These are phyloP conservation scores for Hypoxylon rubiginosum DNA, from an alignment of 2,329 filamentous ascomycete genomes.

Conservation along the genomic window DNA sequence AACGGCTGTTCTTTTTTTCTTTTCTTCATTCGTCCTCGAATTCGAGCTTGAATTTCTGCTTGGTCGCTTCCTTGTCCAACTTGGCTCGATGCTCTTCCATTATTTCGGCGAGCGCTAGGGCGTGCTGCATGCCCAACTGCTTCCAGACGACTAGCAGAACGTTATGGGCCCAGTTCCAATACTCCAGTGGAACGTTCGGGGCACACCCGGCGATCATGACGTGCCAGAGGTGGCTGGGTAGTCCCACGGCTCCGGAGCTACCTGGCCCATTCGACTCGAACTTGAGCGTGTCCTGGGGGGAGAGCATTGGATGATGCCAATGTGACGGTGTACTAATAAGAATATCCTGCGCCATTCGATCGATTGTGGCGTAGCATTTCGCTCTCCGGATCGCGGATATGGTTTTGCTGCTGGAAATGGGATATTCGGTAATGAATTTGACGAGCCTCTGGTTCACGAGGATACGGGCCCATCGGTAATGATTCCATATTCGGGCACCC, in stretches of 20 bases:
- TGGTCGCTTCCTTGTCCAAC: slow-evolving; percentile 39
- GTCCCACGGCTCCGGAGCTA: slow-evolving; percentile 62
- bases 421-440: slow-evolving; percentile 55
- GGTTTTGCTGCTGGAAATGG: slow-evolving; percentile 54
- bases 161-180: slow-evolving; percentile 61
- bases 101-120: slow-evolving; percentile 59
- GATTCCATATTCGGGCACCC: slow-evolving; percentile 68
- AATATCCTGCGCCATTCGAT: slow-evolving; percentile 58
- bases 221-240: slow-evolving; percentile 64
- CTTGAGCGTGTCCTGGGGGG: slow-evolving; percentile 53
- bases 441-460: slow-evolving; percentile 65
- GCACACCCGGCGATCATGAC: slow-evolving; percentile 63
- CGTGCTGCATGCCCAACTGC: slow-evolving; percentile 66
- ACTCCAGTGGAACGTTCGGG: slow-evolving; percentile 58
- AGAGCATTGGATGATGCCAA: slow-evolving; percentile 64
- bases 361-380: slow-evolving; percentile 54
- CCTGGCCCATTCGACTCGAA: slow-evolving; percentile 56
- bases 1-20: slow-evolving; percentile 12
- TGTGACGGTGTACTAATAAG: slow-evolving; percentile 63
- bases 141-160: slow-evolving; percentile 64
- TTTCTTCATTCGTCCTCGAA: slow-evolving; percentile 32
- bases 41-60: slow-evolving; percentile 39
- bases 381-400: slow-evolving; percentile 51
- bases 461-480: slow-evolving; percentile 71
- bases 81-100: slow-evolving; percentile 53